These are phyloP conservation scores for Starmerella vaccinii DNA, from an alignment of 805 yeast genomes.

Conservation along the genomic window DNA sequence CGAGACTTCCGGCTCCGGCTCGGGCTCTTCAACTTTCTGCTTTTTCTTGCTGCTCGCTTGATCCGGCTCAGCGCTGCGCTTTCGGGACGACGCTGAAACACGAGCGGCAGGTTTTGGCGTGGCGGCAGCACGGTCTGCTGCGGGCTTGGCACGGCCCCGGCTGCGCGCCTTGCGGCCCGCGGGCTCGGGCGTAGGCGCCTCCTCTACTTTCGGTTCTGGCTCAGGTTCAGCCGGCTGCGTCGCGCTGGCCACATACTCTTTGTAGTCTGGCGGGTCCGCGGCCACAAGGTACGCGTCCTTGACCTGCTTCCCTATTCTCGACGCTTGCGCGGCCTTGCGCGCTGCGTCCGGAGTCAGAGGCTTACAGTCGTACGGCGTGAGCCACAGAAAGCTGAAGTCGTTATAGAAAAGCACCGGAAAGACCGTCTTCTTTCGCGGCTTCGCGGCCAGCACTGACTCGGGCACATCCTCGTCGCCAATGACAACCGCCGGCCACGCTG, in stretches of 20 bases:
- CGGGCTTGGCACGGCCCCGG: constrained; percentile 14
- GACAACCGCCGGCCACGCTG: constrained; percentile 82
- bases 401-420: constrained; percentile 54
- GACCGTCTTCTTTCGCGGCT: constrained; percentile 37
- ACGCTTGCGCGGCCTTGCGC: constrained; percentile 16
- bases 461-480: constrained; percentile 55
- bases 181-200: neutral
- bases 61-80: constrained; percentile 1
- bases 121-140: constrained; percentile 2
- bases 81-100: neutral
- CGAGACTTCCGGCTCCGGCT: neutral
- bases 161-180: constrained; percentile 41
- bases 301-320: constrained; percentile 18
- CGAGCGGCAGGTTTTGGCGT: neutral
- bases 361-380: constrained; percentile 30
- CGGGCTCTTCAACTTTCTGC: constrained; percentile 2
- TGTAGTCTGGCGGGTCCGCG: constrained; percentile 21
- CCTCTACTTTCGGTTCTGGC: constrained; percentile 34
- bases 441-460: constrained; percentile 39
- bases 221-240: neutral
- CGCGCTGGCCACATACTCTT: constrained; percentile 15
- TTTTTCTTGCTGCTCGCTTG: neutral
- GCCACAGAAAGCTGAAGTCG: constrained; percentile 65
- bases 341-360: constrained; percentile 19
- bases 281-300: constrained; percentile 25